These are phyloP conservation scores for Ganoderma lucidum DNA, from an alignment of 1,284 basidiomycete genomes.

Conservation along the genomic window DNA sequence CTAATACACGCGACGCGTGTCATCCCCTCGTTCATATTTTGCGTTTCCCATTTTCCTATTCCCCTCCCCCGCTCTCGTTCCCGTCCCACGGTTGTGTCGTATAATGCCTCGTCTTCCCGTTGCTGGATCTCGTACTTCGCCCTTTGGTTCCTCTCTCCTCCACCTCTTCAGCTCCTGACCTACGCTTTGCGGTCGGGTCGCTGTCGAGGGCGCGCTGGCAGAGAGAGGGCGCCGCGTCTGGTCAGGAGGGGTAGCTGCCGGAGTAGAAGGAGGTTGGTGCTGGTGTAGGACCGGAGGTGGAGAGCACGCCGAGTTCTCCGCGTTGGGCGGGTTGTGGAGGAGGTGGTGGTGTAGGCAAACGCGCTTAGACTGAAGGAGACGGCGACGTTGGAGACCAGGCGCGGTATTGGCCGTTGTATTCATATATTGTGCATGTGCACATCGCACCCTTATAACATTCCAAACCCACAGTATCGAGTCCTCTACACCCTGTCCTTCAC, in stretches of 20 bases:
- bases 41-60: constrained; percentile 16
- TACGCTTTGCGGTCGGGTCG: constrained; percentile 33
- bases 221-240: constrained; percentile 76
- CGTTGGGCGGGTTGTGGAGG: background rate
- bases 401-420: constrained; percentile 31
- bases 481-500: constrained; percentile 8
- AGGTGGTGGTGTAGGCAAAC: constrained; percentile 6
- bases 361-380: constrained; percentile 15
- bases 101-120: constrained; percentile 40
- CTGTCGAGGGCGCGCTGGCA: constrained; percentile 63
- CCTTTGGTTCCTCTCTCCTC: constrained; percentile 65
- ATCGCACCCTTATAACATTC: constrained; percentile 5
- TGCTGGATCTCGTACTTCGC: constrained; percentile 32
- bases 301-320: constrained; percentile 20
- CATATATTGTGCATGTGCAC: constrained; percentile 18
- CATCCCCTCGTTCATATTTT: constrained; percentile 29
- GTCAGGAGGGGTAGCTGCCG: constrained; percentile 33
- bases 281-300: background rate
- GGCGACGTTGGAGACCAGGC: constrained; percentile 26
- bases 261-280: background rate
- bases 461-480: background rate
- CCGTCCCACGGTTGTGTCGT: constrained; percentile 34
- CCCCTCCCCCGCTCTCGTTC: constrained; percentile 14
- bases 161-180: constrained; percentile 52
- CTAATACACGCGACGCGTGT: constrained; percentile 27